Conservation (phyloP, 805 yeast genomes). For the Nakazawaea holstii region DNA sequence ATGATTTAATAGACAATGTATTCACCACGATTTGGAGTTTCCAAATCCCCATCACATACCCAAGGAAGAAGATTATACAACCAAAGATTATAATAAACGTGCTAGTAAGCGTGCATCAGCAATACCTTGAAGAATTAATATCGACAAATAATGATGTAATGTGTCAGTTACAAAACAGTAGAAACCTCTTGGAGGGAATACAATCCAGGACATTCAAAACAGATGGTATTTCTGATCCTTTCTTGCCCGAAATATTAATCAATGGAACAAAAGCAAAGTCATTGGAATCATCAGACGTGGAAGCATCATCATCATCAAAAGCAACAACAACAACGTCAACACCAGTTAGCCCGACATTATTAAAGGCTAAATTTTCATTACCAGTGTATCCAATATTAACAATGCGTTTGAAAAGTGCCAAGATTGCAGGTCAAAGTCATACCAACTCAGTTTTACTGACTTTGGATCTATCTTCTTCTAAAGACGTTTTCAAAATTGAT, state of each 20-base stretch:
- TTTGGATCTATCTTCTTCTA: conserved; percentile 7
- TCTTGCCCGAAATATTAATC: conserved; percentile 1
- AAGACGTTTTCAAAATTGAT: conserved; percentile 7
- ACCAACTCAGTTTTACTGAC: conserved; percentile 8
- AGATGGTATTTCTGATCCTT: not conserved
- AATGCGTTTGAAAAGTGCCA: conserved; percentile 10
- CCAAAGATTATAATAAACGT: conserved; percentile 9
- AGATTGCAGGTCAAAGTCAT: conserved; percentile 6
- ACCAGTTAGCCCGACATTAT: not conserved
- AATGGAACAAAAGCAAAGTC: too few species aligned
- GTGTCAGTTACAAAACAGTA: not conserved
- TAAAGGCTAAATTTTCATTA: conserved; percentile 5
- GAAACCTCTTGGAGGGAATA: conserved; percentile 8
- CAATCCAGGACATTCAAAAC: conserved; percentile 5
- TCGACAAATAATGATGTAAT: not conserved
- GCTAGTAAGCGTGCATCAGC: not conserved
- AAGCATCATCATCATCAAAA: not conserved
- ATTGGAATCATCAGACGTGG: too few species aligned
- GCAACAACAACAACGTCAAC: not conserved
- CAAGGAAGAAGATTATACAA: conserved; percentile 7
- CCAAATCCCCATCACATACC: conserved; percentile 7
- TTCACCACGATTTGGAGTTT: conserved; percentile 9
- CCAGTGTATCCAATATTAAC: conserved; percentile 9
- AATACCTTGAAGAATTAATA: not conserved
- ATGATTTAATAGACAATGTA: not conserved